Conservation (phyloP, 768 basidiomycete genomes). For the Sporobolomyces roseus region DNA sequence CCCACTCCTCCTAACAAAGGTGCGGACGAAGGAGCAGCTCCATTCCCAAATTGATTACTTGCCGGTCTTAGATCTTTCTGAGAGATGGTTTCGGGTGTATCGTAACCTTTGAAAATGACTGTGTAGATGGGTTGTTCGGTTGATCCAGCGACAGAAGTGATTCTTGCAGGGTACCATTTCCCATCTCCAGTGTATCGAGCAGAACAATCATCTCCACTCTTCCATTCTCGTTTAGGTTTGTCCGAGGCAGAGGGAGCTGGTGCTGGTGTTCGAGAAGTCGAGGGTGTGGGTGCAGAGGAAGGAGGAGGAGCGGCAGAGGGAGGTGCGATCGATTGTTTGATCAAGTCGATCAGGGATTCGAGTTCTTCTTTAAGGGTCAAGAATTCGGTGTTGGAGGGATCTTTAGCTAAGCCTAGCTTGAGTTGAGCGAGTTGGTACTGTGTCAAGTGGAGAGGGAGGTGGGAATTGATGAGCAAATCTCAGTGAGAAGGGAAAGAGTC, state of each 20-base stretch:
- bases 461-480: no score
- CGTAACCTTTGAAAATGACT: conserved; percentile 86
- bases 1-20: neutral
- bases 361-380: conserved; percentile 70
- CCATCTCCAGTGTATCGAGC: conserved; percentile 82
- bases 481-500: no score
- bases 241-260: neutral
- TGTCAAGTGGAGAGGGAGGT: no score
- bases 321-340: conserved; percentile 49
- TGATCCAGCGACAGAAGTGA: conserved; percentile 77
- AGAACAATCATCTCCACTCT: conserved; percentile 77
- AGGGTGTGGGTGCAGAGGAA: conserved; percentile 2
- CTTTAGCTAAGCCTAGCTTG: conserved; percentile 61
- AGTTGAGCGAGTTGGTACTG: no score
- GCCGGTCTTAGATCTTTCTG: conserved; percentile 51
- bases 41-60: conserved; percentile 46
- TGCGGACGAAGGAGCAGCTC: neutral
- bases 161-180: conserved; percentile 80
- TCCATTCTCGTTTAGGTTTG: conserved; percentile 51
- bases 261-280: conserved; percentile 14
- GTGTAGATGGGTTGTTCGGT: conserved; percentile 77
- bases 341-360: conserved; percentile 66
- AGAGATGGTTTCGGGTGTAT: conserved; percentile 80
- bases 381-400: conserved; percentile 71
- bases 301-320: conserved; percentile 42